phyloP scores from a whole-genome alignment of 1,139 yeast genomes.

The Debaryomyces psychrophilus region DNA sequence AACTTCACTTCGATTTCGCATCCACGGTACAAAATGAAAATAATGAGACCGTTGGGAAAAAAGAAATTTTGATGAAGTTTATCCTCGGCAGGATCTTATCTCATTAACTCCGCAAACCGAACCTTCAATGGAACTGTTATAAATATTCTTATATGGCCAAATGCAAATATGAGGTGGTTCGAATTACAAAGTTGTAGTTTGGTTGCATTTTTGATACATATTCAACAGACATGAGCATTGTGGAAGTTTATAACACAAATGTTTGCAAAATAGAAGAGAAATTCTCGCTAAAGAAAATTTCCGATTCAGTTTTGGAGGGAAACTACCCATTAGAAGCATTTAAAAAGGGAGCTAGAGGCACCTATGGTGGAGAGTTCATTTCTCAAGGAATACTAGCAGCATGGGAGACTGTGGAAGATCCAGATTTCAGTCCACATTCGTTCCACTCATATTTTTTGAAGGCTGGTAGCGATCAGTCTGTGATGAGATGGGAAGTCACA shows the following conservation, averaged over 20 bases:
- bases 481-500: slow-evolving; percentile 40
- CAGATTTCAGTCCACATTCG: slow-evolving; percentile 41
- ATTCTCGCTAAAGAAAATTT: slow-evolving; percentile 20
- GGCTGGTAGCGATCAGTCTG: slow-evolving; percentile 36
- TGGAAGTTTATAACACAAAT: slow-evolving; percentile 21
- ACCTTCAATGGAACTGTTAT: background rate
- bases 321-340: slow-evolving; percentile 42
- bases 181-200: too few relatives aligned
- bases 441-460: slow-evolving; percentile 45
- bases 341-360: slow-evolving; percentile 35
- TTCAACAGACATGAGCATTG: slow-evolving; percentile 12
- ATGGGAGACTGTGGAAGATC: slow-evolving; percentile 35
- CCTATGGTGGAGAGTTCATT: slow-evolving; percentile 47
- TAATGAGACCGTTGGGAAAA: background rate
- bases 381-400: slow-evolving; percentile 41
- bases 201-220: background rate
- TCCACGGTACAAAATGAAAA: background rate
- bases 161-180: background rate
- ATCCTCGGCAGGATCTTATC: background rate
- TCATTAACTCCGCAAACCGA: background rate
- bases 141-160: background rate
- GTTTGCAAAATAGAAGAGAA: slow-evolving; percentile 29
- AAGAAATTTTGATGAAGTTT: background rate
- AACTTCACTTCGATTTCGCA: background rate
- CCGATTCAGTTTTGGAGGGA: slow-evolving; percentile 25